Evolutionary conservation across 73 alveolate species (phyloP).

Genomic region (Stentor roeselii): DNA sequence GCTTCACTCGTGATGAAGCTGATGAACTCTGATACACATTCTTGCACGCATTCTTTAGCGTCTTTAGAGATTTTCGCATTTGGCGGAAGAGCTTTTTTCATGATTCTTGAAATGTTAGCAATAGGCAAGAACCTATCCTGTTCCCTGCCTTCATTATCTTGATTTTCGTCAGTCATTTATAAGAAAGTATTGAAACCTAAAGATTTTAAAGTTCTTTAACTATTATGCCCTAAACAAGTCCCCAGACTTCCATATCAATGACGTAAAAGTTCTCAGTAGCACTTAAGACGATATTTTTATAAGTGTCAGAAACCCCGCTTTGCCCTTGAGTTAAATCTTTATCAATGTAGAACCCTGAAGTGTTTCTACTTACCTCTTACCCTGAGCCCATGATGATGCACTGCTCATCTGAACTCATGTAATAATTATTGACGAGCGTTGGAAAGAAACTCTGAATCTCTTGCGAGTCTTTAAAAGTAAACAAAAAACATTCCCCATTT

Average conservation of each 20-base stretch:
- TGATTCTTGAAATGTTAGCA: slow-evolving; percentile 94
- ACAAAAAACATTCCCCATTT: slow-evolving; percentile 20
- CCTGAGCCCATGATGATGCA: slow-evolving; percentile 18
- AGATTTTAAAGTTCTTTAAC: too few species aligned
- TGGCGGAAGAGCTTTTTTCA: slow-evolving; percentile 92
- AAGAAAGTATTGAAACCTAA: too few species aligned
- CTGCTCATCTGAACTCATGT: slow-evolving; percentile 3
- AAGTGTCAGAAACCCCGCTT: slow-evolving; percentile 14
- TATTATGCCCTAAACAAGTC: slow-evolving; percentile 22
- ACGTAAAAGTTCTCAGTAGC: background rate
- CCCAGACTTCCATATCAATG: slow-evolving; percentile 10
- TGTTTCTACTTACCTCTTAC: background rate
- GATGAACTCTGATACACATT: slow-evolving; percentile 94
- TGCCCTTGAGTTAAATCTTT: background rate
- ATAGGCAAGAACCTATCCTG: slow-evolving; percentile 90
- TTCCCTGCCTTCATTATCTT: slow-evolving; percentile 58
- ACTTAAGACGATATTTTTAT: background rate
- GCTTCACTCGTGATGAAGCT: slow-evolving; percentile 78
- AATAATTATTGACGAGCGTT: slow-evolving; percentile 10
- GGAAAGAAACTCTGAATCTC: background rate
- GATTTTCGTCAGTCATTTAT: slow-evolving; percentile 38
- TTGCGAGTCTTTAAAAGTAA: background rate
- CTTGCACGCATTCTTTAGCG: slow-evolving; percentile 97
- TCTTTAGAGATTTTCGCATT: slow-evolving; percentile 95
- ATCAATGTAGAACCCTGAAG: background rate